phyloP scores from a whole-genome alignment of 352 stramenopile genomes.

The Pythium chondricola region DNA sequence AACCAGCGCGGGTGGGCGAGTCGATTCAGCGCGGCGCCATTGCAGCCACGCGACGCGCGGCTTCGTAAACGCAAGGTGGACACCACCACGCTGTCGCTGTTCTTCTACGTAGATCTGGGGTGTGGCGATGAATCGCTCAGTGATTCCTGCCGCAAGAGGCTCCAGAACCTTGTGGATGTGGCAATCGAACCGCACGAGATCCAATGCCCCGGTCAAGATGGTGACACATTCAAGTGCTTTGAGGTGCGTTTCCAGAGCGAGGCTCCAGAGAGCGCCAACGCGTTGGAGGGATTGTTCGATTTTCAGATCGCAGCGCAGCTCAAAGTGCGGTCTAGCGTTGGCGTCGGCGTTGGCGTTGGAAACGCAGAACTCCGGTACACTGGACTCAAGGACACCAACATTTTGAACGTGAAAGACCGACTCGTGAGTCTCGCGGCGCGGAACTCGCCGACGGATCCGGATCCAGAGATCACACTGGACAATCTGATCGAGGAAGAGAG shows the following conservation, averaged over 20 bases:
- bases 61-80: conserved; percentile 27
- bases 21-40: conserved; percentile 29
- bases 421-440: conserved; percentile 37
- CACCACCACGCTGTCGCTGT: conserved; percentile 64
- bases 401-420: conserved; percentile 71
- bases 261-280: conserved; percentile 6
- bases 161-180: conserved; percentile 51
- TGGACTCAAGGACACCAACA: conserved; percentile 49
- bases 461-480: conserved; percentile 51
- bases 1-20: conserved; percentile 54
- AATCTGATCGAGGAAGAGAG: conserved; percentile 65
- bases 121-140: conserved; percentile 62
- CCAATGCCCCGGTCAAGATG: conserved; percentile 9
- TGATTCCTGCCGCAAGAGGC: conserved; percentile 37
- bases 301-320: conserved; percentile 53
- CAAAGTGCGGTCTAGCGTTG: conserved; percentile 20
- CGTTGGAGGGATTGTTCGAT: conserved; percentile 22
- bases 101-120: conserved; percentile 73
- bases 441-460: conserved; percentile 12
- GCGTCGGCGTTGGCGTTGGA: conserved; percentile 20
- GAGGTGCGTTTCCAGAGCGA: conserved; percentile 39
- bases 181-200: conserved; percentile 23
- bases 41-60: conserved; percentile 40
- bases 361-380: conserved; percentile 44
- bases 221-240: conserved; percentile 20